Percentiles rank a stretch among this genome's conserved stretches.
Evolutionary conservation across 305 asterid genomes (phyloP).

Genomic region (Euphrasia arctica): DNA sequence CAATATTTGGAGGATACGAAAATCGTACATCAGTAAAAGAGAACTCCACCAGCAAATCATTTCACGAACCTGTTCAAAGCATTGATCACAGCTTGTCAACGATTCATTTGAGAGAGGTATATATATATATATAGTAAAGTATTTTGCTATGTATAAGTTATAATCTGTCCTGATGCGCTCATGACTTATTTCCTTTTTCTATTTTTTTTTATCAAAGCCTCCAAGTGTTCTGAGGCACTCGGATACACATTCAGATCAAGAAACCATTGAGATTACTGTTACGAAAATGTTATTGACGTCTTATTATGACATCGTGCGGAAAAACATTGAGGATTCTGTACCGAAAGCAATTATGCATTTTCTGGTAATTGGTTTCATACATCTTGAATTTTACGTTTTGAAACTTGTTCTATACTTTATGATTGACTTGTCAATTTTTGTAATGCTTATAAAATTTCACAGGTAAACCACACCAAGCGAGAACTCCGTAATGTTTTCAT

Average conservation of each 20-base stretch:
- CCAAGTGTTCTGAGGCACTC: constrained; percentile 78
- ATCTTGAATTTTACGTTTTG: constrained; percentile 12
- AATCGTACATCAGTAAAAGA: constrained; percentile 57
- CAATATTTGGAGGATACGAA: constrained; percentile 71
- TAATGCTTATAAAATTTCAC: constrained; percentile 21
- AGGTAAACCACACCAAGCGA: constrained; percentile 80
- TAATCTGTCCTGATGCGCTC: constrained; percentile 14
- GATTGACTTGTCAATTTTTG: constrained; percentile 17
- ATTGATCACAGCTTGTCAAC: constrained; percentile 49
- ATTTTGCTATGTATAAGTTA: constrained; percentile 14
- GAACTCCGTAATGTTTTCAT: constrained; percentile 72
- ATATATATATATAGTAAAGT: constrained; percentile 1
- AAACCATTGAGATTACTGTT: constrained; percentile 58
- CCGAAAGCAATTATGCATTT: constrained; percentile 96
- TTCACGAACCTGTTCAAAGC: constrained; percentile 57
- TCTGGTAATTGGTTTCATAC: constrained; percentile 52
- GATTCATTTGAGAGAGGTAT: constrained; percentile 81
- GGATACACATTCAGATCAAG: constrained; percentile 69
- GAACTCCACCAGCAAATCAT: constrained; percentile 47
- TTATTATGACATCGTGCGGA: constrained; percentile 84
- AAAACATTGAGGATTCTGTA: constrained; percentile 68
- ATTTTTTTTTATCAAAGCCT: constrained; percentile 46
- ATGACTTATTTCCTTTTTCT: constrained; percentile 16
- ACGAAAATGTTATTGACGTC: constrained; percentile 73
- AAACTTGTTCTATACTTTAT: not conserved